A percentile compares a stretch with the other conserved stretches of the same genome.
Conservation (phyloP, 192 early-diverging fungal species). For the Gigaspora rosea region DNA sequence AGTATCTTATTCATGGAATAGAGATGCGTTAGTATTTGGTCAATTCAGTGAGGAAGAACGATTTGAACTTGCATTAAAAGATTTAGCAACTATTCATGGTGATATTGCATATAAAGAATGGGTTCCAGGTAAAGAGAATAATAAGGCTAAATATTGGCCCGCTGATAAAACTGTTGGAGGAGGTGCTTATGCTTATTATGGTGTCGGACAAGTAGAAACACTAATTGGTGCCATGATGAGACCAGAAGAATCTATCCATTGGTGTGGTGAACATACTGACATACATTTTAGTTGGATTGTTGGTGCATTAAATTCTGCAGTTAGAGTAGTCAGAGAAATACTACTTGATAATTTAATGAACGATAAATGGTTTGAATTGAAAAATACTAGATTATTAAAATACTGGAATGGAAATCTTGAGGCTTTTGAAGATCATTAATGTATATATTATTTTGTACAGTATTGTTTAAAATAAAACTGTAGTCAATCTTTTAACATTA, state of each 20-base stretch:
- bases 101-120: constrained; percentile 23
- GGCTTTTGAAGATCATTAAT: too few relatives aligned
- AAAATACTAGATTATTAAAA: not conserved
- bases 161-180: constrained; percentile 29
- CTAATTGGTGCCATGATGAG: constrained; percentile 19
- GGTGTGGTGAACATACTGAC: constrained; percentile 41
- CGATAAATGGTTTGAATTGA: not conserved
- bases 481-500: too few relatives aligned
- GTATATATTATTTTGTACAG: too few relatives aligned
- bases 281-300: constrained; percentile 29
- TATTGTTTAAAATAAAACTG: too few relatives aligned
- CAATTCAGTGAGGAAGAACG: not conserved
- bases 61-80: constrained; percentile 21
- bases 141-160: constrained; percentile 23
- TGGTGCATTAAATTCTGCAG: not conserved
- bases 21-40: constrained; percentile 11
- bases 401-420: not conserved
- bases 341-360: not conserved
- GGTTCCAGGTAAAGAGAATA: too few relatives aligned
- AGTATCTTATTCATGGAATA: constrained; percentile 29
- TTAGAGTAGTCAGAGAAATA: not conserved
- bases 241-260: constrained; percentile 18
- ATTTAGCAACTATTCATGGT: constrained; percentile 36
- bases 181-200: constrained; percentile 28
- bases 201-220: not conserved